Base-by-base conservation (phyloP, 768 basidiomycete genomes). In the Mycena rosella region DNA sequence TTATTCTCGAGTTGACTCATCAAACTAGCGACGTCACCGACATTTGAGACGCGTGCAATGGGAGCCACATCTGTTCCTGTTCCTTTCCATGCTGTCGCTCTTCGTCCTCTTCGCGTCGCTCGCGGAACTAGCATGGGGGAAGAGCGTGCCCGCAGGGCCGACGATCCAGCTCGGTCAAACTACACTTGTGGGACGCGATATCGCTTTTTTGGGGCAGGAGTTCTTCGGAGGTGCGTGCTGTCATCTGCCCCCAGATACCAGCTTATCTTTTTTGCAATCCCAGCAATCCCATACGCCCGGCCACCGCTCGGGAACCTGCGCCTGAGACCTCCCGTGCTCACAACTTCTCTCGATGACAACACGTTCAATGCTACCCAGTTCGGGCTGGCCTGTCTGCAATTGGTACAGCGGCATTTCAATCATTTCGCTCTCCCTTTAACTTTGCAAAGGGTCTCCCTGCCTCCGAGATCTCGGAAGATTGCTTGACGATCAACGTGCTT, bases 401-500 rank as follows among this genome's bases (percentile, higher is more conserved):
- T 57, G 18, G 76, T 66, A 52, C 27, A 60, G 32, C n/a, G 29
- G 15, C 20, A 10, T n/a, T n/a, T 22, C 13, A 22, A 10, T 44
- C 45, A 24, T n/a, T 10, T 14, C 44, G 5, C 8, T 45, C 44
- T 9, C 44, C 26, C 17, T 8, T 48, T 10, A 24, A 38, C 24
- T 24, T 13, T 24, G 24, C 26, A 80, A 80, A 82, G 40, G 81
- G 82, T 32, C 76, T 79, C n/a, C 80, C 81, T 20, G 14, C 22
- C 13, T 27, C 36, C 14, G 29, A 30, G 14, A 53, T 40, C 14
- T 79, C 80, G 32, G 83, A 85, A 68, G 83, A 84, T 58, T 85
- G 82, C 63, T 73, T 85, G 49, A 82, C 83, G 36, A 64, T 84
- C 24, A 84, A 85, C 66, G 73, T 85, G 17, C 81, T 83, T 44